Evolutionary conservation across 257 asterid species (phyloP).

Genomic region (Paraleonurus japonicus): DNA sequence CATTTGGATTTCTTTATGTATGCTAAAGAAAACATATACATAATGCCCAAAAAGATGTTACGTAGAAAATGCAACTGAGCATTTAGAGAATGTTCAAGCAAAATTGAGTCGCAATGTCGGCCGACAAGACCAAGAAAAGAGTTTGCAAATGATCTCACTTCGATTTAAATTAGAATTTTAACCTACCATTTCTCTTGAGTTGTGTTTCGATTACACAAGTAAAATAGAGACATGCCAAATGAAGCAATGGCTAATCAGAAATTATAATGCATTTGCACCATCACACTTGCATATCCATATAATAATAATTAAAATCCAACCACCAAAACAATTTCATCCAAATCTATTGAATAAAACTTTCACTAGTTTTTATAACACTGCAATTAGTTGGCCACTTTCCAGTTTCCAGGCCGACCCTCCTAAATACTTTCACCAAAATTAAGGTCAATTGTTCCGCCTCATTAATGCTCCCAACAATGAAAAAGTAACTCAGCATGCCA

Average conservation of each 20-base stretch:
- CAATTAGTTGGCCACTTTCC: background rate
- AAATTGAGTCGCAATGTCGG: background rate
- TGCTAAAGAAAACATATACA: too few species aligned
- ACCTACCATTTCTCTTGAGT: background rate
- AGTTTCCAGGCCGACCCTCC: background rate
- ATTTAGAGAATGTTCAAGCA: background rate
- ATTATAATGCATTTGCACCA: conserved; percentile 7
- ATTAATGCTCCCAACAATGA: background rate
- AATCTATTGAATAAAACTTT: background rate
- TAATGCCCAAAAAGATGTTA: background rate
- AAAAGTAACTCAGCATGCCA: background rate
- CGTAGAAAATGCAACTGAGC: background rate
- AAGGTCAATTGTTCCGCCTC: background rate
- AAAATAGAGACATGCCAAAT: background rate
- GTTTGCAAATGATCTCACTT: background rate
- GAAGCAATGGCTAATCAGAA: background rate
- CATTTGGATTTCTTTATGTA: background rate
- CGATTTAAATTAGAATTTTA: background rate
- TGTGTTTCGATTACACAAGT: background rate
- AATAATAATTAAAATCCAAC: background rate
- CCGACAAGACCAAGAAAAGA: background rate
- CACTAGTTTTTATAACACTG: background rate
- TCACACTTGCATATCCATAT: background rate
- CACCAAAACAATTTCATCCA: conserved; percentile 9
- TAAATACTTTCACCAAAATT: background rate